Conservation (phyloP, 805 yeast species). For the Jamesozyma rosinii region DNA sequence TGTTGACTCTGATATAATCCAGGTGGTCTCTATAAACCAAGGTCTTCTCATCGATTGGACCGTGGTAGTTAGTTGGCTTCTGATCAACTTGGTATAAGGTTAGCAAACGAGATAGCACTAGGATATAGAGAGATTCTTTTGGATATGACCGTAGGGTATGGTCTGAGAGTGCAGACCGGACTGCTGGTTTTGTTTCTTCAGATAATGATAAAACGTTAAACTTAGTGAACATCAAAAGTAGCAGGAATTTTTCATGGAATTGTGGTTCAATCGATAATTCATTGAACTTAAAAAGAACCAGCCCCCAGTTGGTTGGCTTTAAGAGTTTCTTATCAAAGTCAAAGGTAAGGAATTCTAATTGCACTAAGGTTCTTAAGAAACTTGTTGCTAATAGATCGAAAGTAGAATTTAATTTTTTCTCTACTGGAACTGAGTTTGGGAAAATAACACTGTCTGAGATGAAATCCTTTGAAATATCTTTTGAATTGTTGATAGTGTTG, state of each 20-base stretch:
- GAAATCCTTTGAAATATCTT: conserved; percentile 29
- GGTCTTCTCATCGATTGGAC: conserved; percentile 61
- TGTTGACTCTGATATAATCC: conserved; percentile 40
- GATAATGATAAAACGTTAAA: conserved; percentile 34
- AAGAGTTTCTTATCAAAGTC: conserved; percentile 29
- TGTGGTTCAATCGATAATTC: conserved; percentile 26
- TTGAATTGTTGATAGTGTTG: conserved; percentile 16
- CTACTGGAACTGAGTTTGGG: conserved; percentile 26
- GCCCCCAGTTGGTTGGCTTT: conserved; percentile 45
- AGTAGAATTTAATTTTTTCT: conserved; percentile 32
- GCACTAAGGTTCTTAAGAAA: conserved; percentile 42
- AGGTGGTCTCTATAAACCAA: conserved; percentile 59
- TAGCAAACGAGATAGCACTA: conserved; percentile 41
- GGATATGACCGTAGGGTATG: conserved; percentile 36
- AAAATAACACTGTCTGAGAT: conserved; percentile 26
- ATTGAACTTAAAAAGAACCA: conserved; percentile 32
- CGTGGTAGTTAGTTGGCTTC: conserved; percentile 47
- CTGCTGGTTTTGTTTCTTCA: conserved; percentile 28
- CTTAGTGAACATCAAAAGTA: conserved; percentile 41
- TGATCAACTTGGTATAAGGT: conserved; percentile 41
- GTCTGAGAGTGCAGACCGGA: conserved; percentile 27
- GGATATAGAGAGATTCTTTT: conserved; percentile 30
- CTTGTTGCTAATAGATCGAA: conserved; percentile 52
- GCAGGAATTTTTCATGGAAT: conserved; percentile 35
- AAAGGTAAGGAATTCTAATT: conserved; percentile 40